Conservation (phyloP, 192 early-diverging fungal species). For the Backusella tuberculispora region DNA sequence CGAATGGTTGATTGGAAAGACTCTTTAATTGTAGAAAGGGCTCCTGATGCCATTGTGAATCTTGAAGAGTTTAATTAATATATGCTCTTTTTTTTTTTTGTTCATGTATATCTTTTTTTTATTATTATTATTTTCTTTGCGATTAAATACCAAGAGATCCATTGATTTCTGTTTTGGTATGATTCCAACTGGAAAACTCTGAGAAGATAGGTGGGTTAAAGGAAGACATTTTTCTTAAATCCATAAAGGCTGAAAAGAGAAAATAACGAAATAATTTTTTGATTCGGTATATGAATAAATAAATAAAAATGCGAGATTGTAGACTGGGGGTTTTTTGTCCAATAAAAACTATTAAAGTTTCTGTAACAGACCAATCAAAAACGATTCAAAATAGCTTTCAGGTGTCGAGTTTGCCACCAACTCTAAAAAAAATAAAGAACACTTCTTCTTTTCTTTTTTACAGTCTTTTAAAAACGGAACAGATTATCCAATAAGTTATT, state of each 20-base stretch:
- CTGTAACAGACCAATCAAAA: no score
- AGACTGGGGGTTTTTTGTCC: no score
- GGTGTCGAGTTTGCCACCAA: no score
- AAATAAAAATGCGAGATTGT: no score
- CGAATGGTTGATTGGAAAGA: constrained; percentile 19
- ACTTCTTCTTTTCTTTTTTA: no score
- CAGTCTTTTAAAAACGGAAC: no score
- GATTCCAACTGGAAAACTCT: neutral
- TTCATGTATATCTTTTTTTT: neutral
- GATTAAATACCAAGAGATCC: neutral
- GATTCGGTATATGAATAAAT: neutral
- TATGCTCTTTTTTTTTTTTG: neutral
- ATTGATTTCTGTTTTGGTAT: neutral
- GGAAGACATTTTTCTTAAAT: neutral
- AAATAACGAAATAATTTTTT: neutral
- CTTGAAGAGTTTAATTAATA: neutral
- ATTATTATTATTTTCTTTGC: neutral
- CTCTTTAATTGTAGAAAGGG: neutral
- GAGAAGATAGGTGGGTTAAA: constrained; percentile 5
- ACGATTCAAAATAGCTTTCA: no score
- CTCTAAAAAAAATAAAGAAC: no score
- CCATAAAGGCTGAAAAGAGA: neutral
- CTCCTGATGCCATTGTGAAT: neutral
- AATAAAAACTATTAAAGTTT: no score
- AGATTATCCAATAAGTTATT: no score